Conservation (phyloP, 768 basidiomycete genomes). For the Pisolithus tinctorius region DNA sequence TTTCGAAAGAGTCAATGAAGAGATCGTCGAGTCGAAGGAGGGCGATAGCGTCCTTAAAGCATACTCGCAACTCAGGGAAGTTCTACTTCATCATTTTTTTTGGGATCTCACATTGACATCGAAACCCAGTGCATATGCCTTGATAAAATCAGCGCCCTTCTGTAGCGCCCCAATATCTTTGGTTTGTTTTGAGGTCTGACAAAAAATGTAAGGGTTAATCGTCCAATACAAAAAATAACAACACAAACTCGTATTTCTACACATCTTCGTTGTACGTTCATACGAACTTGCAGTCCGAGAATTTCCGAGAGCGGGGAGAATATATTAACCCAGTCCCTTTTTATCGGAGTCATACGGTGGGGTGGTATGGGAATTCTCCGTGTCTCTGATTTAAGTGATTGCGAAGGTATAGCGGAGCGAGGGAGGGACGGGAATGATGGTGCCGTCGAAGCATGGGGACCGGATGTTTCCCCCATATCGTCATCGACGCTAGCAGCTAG, state of each 20-base stretch:
- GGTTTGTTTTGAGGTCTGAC: conserved; percentile 88
- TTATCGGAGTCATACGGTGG: conserved; percentile 95
- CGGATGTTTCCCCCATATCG: conserved; percentile 34
- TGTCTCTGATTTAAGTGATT: conserved; percentile 70
- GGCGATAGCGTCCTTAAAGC: conserved; percentile 81
- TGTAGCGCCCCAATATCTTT: conserved; percentile 90
- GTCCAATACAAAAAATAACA: not conserved
- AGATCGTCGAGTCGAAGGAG: conserved; percentile 93
- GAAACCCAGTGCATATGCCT: conserved; percentile 91
- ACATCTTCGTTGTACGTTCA: conserved; percentile 86
- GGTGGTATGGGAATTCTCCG: conserved; percentile 89
- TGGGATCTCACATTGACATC: conserved; percentile 72
- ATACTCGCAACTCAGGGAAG: conserved; percentile 2
- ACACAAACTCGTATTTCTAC: conserved; percentile 86
- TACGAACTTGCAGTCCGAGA: conserved; percentile 89
- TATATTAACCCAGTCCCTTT: conserved; percentile 93
- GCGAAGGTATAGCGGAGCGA: conserved; percentile 35
- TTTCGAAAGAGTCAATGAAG: conserved; percentile 97
- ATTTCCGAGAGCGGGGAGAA: conserved; percentile 96
- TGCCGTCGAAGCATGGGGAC: conserved; percentile 41
- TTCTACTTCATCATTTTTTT: not conserved
- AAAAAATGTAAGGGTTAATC: conserved; percentile 1
- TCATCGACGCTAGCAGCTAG: not conserved
- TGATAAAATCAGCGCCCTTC: conserved; percentile 95
- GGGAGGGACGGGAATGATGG: conserved; percentile 69